These are phyloP conservation scores for Neurospora sp. DNA, from an alignment of 2,329 filamentous ascomycete species.

Conservation along the genomic window DNA sequence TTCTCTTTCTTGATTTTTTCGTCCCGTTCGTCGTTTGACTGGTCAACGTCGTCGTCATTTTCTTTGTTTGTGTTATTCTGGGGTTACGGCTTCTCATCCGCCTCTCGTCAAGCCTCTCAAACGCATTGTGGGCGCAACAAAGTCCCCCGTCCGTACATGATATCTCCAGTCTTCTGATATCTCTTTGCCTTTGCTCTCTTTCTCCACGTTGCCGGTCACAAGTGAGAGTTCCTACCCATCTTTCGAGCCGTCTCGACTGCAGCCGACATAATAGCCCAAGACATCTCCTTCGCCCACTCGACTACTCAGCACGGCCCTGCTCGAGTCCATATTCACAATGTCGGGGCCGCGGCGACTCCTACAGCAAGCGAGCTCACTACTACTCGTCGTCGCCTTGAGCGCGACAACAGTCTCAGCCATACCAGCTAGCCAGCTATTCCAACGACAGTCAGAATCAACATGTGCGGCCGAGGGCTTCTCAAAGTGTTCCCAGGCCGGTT, in stretches of 20 bases:
- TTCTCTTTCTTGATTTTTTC: neutral
- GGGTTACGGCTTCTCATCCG: neutral
- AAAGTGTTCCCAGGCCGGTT: slow-evolving; percentile 39
- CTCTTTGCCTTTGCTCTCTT: neutral
- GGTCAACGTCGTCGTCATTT: neutral
- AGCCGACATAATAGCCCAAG: neutral
- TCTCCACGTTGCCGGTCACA: neutral
- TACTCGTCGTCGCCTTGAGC: slow-evolving; percentile 23
- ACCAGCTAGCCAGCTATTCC: slow-evolving; percentile 27
- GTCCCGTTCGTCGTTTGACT: neutral
- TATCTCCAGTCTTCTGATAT: neutral
- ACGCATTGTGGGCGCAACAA: neutral
- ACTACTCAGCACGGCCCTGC: neutral
- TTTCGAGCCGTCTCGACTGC: neutral
- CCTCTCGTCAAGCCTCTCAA: neutral
- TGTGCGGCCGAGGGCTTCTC: slow-evolving; percentile 40
- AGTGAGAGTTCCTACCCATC: neutral
- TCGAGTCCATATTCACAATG: slow-evolving; percentile 16
- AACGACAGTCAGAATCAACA: slow-evolving; percentile 28
- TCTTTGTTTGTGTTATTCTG: neutral
- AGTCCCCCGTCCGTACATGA: neutral
- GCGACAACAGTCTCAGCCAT: slow-evolving; percentile 29
- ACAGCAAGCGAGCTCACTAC: slow-evolving; percentile 24
- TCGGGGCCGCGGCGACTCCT: slow-evolving; percentile 19
- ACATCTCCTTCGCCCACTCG: neutral